Base-by-base conservation (phyloP, 2,329 filamentous ascomycete species). In the Leptodontidium sp. region DNA sequence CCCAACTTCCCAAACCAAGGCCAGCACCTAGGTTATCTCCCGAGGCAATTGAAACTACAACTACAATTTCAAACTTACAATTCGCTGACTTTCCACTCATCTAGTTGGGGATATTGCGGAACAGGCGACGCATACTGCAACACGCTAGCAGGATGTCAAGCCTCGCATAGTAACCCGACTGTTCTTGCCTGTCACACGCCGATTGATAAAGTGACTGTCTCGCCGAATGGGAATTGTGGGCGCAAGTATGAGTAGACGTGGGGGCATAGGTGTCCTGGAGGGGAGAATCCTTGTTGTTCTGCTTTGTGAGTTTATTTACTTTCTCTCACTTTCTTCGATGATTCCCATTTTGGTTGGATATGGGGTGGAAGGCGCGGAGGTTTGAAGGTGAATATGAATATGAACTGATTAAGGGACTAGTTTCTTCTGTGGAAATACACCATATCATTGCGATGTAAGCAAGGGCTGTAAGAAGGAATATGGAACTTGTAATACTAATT, bases 221-320 rank as follows among this genome's bases (percentile, higher is more conserved):
- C 55, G 12, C 55, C 32, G 55, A 40, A 59, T 59, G 55, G 55
- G 11, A 59, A 21, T 11, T 59, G 55, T 40, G 32, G 55, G 7
- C 12, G 55, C 26, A 40, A 24, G 21, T 59, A 15, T 43, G 55
- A 40, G 55, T 6, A 40, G 38, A 40, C 55, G 12, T 59, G 55
- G 55, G 53, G 55, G 17, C 40, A 58, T 40, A 38, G 29, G 35
- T 58, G 55, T 40, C 55, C 15, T 4, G 55, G 32, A 3, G 29
- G 29, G 32, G 55, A 59, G 32, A 59, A 40, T 21, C 26, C 15
- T 59, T 40, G 32, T 59, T 59, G 55, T 59, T 59, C 55, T 59
- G 17, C 55, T 40, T 40, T 15, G 32, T 40, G 32, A 59, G 55
- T 40, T 12, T 21, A 2, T 40, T 24, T 26, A 6, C 9, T 59